These are phyloP conservation scores for Aspergillus tamarii DNA, from an alignment of 2,329 filamentous ascomycete species.

Conservation along the genomic window DNA sequence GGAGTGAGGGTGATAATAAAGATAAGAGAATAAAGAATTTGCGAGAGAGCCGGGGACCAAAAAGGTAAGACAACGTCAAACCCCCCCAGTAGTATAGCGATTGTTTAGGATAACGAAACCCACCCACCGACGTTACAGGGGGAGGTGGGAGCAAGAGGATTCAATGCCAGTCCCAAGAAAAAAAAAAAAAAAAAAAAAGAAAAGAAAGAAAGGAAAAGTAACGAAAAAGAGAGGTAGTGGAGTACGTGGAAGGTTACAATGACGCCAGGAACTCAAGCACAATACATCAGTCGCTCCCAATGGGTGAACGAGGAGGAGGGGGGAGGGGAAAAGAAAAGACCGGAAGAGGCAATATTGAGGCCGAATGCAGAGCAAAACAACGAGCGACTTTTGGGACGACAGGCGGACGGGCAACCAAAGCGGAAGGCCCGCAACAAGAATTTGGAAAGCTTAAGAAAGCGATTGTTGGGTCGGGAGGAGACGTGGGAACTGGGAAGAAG, in stretches of 20 bases:
- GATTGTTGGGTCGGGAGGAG: slow-evolving; percentile 2
- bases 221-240: neutral
- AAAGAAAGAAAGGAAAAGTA: too few species aligned
- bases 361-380: slow-evolving; percentile 2
- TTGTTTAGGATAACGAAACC: neutral
- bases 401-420: neutral
- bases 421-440: slow-evolving; percentile 3
- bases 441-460: slow-evolving; percentile 1
- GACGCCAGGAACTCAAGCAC: neutral
- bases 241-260: slow-evolving; percentile 11
- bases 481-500: neutral
- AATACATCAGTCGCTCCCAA: neutral
- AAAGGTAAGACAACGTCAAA: slow-evolving; percentile 2
- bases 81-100: neutral
- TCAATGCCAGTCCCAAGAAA: slow-evolving; percentile 1
- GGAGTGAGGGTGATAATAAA: neutral
- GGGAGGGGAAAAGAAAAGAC: neutral
- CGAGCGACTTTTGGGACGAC: neutral
- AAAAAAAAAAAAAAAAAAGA: slow-evolving; percentile 2
- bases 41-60: neutral
- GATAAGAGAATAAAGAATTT: neutral
- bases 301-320: neutral
- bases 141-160: neutral
- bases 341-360: slow-evolving; percentile 6
- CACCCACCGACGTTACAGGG: neutral